A percentile compares a stretch with the other conserved stretches of the same genome.
Conservation (phyloP, 2,329 filamentous ascomycete species). For the Colletotrichum sp. region DNA sequence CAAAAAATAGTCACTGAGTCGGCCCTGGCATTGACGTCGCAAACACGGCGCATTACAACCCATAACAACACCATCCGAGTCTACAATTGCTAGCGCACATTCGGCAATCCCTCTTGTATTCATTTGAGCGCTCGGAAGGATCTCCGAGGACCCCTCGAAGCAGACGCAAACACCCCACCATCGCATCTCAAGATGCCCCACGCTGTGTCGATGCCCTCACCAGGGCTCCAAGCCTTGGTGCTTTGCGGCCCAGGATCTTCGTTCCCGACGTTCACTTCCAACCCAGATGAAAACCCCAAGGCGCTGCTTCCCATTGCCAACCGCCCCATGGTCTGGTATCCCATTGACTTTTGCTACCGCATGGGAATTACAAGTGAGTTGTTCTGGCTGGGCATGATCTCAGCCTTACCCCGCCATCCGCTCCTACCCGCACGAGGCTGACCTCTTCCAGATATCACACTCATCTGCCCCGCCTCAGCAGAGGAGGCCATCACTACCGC, state of each 20-base stretch:
- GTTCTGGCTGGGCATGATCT: background rate
- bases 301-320: constrained; percentile 84
- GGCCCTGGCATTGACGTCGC: background rate
- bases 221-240: constrained; percentile 83
- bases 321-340: constrained; percentile 89
- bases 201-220: constrained; percentile 73
- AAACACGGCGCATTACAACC: background rate
- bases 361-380: constrained; percentile 75
- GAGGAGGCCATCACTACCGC: constrained; percentile 71
- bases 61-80: background rate
- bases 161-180: constrained; percentile 13
- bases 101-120: background rate
- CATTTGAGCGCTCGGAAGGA: background rate
- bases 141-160: background rate
- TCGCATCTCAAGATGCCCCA: constrained; percentile 67
- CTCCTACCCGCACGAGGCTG: constrained; percentile 21
- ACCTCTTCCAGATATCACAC: constrained; percentile 59
- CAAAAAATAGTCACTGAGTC: background rate
- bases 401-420: background rate
- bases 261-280: constrained; percentile 82
- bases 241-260: constrained; percentile 84
- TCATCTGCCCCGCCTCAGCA: constrained; percentile 70
- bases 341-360: constrained; percentile 83
- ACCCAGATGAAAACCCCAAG: constrained; percentile 81
- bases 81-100: background rate